Conservation (phyloP, 2,329 filamentous ascomycete genomes). For the Chalaropsis ovoidea region DNA sequence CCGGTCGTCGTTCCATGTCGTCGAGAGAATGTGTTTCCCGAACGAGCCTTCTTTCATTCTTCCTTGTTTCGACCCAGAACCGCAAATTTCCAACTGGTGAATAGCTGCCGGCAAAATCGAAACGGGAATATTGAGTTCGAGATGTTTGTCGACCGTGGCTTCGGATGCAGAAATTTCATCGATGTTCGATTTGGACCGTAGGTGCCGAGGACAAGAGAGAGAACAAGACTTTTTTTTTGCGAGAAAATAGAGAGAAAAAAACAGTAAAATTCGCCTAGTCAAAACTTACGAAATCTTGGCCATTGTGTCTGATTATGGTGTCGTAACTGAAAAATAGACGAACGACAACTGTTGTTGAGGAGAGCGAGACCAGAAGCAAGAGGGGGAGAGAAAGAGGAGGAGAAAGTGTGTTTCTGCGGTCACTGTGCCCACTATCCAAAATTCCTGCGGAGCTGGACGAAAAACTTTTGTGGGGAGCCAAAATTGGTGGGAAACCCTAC, state of each 20-base stretch:
- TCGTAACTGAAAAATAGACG: conserved; percentile 25
- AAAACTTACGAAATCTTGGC: conserved; percentile 53
- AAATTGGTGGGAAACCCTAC: conserved; percentile 24
- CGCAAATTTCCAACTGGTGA: no score
- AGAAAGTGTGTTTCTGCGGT: conserved; percentile 20
- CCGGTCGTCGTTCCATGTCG: background rate
- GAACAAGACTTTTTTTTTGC: conserved; percentile 13
- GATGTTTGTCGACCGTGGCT: background rate
- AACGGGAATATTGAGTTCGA: background rate
- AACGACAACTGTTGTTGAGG: conserved; percentile 24
- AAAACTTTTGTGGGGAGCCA: conserved; percentile 20
- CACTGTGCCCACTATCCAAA: conserved; percentile 20
- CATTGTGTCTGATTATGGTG: conserved; percentile 45
- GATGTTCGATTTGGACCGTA: background rate
- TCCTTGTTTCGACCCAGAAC: background rate
- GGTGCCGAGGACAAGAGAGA: background rate
- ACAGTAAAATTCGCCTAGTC: conserved; percentile 16
- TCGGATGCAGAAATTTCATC: background rate
- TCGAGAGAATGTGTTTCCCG: background rate
- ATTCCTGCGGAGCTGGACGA: conserved; percentile 16
- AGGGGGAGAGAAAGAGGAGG: conserved; percentile 13
- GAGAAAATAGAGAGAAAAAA: conserved; percentile 12
- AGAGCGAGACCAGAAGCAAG: conserved; percentile 18
- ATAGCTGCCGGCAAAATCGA: background rate
- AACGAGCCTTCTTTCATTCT: background rate